These are phyloP conservation scores for Chaetoceros tenuissimus DNA, from an alignment of 108 stramenopile genomes.

Conservation along the genomic window DNA sequence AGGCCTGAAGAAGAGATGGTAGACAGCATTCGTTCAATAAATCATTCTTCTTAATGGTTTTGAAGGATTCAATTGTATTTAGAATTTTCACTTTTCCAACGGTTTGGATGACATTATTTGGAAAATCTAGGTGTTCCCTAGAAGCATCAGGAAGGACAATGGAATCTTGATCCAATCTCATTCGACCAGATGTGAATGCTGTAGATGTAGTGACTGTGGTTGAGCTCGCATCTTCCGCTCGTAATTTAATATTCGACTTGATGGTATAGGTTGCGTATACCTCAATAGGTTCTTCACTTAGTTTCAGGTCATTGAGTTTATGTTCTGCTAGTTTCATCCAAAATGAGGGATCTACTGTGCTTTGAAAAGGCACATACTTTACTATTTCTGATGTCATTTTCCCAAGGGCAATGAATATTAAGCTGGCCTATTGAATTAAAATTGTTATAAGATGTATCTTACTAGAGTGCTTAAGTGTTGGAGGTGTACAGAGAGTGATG, in stretches of 20 bases:
- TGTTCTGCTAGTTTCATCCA: constrained; percentile 62
- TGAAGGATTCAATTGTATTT: constrained; percentile 73
- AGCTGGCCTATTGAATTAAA: background rate
- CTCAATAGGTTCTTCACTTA: constrained; percentile 51
- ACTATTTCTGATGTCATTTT: constrained; percentile 13
- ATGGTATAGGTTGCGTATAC: constrained; percentile 36
- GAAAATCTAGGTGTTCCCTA: background rate
- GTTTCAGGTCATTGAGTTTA: constrained; percentile 62
- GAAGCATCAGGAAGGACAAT: background rate
- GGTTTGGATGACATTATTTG: constrained; percentile 22
- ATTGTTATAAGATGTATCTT: background rate
- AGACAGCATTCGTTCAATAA: constrained; percentile 36
- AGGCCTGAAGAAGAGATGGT: constrained; percentile 14
- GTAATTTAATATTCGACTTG: constrained; percentile 9
- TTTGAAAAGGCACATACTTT: constrained; percentile 69
- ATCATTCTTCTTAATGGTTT: constrained; percentile 58
- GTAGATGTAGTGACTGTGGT: background rate
- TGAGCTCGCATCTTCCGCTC: constrained; percentile 11
- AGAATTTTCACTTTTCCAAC: constrained; percentile 32
- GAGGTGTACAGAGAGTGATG: background rate
- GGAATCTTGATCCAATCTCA: constrained; percentile 1
- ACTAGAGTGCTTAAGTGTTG: background rate
- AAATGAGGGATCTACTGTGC: constrained; percentile 74
- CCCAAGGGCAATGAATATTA: background rate
- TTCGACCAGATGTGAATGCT: background rate